These are phyloP conservation scores for Schizochytrium sp. DNA, from an alignment of 108 stramenopile genomes.

Conservation along the genomic window DNA sequence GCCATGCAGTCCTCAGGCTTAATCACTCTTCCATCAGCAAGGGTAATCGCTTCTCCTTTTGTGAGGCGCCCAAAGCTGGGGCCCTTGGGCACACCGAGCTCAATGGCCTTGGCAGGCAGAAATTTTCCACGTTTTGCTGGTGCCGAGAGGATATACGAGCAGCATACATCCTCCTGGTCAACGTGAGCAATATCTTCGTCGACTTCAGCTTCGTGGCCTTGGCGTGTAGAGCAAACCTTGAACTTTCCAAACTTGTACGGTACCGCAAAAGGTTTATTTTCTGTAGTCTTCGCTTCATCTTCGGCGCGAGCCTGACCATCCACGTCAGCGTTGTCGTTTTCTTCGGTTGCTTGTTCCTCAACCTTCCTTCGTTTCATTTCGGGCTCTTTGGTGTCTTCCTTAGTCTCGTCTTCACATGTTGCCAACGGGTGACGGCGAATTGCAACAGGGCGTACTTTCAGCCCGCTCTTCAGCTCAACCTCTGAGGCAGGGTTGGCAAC, in stretches of 20 bases:
- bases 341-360: not conserved
- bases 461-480: not conserved
- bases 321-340: not conserved
- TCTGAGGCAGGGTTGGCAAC: not conserved
- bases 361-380: not conserved
- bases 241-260: slow-evolving; percentile 39
- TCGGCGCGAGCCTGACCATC: too few relatives aligned
- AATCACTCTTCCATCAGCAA: slow-evolving; percentile 77
- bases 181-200: not conserved
- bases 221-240: not conserved
- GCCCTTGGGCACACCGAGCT: slow-evolving; percentile 83
- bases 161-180: not conserved
- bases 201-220: too few relatives aligned
- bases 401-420: not conserved
- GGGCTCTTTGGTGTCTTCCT: not conserved
- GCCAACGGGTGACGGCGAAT: not conserved
- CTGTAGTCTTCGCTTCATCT: too few relatives aligned
- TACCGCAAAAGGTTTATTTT: too few relatives aligned
- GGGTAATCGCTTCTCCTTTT: slow-evolving; percentile 83
- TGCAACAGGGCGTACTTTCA: not conserved
- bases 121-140: slow-evolving; percentile 79
- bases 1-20: slow-evolving; percentile 81
- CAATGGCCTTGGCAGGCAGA: slow-evolving; percentile 78
- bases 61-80: slow-evolving; percentile 86
- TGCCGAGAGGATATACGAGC: slow-evolving; percentile 1